Base-by-base conservation (phyloP, 1,284 basidiomycete genomes). In the Pseudomicrostroma phylloplanum region DNA sequence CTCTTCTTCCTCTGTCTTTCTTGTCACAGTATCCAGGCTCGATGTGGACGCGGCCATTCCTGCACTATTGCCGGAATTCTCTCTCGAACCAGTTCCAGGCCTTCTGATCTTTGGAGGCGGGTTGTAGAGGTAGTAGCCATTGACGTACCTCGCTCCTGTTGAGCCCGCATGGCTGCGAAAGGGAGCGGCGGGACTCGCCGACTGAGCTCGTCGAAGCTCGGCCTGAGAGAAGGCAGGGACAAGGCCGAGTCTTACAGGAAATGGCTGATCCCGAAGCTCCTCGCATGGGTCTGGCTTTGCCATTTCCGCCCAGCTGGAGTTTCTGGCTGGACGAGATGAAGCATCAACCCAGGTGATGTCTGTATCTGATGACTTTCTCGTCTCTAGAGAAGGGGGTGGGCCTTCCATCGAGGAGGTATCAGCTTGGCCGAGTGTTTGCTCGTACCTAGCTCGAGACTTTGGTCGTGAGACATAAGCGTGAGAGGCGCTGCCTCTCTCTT, bases 101-200 rank as follows among this genome's bases (percentile, higher is more conserved):
- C 41, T 21, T 4, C 46, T 40, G 13, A 42, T 42, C 21, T 41
- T 43, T 1, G 72, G 70, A 1, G 72, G 72, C 4, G 71, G 69
- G 0, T 64, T 71, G 42, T 59, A 71, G 41, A 74, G 71, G 58
- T 72, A 72, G 61, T 66, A 72, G 6, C 72, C 72, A 41, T 66
- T 60, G 30, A 66, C 65, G 61, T 71, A 71, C 11, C 67, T 23
- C 9, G 56, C 25, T 36, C 59, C 36, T 4, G 26, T 21, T 7
- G 43, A 41, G n/a, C 25, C 55, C n/a, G n/a, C 41, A 17, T 21
- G 39, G 23, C 57, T 61, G 49, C 21, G 59, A 61, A 36, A 36
- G 30, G 30, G 3, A 46, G n/a, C 26, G 40, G 19, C 42, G 26
- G 23, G 26, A 41, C 26, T 15, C 23, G 36, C 23, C 6, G 26